A percentile compares a stretch with the other conserved stretches of the same genome.
These are phyloP conservation scores for Didymella pomorum DNA, from an alignment of 2,329 filamentous ascomycete genomes.

Conservation along the genomic window DNA sequence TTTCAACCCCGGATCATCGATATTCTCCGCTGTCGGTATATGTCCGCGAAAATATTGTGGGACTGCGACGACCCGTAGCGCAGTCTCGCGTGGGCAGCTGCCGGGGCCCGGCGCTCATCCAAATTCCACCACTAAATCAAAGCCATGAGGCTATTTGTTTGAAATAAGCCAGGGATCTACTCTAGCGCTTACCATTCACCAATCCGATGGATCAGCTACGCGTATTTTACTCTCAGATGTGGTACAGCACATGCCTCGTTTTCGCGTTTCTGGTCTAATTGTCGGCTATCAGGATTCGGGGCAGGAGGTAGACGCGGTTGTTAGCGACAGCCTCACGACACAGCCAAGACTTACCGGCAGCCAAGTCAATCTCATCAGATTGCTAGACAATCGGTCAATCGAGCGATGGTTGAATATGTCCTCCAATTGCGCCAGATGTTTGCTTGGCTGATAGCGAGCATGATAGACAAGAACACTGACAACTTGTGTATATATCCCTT, in stretches of 20 bases:
- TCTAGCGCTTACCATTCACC: neutral
- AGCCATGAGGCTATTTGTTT: neutral
- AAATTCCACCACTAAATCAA: slow-evolving; percentile 8
- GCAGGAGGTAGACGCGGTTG: neutral
- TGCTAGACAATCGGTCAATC: slow-evolving; percentile 2
- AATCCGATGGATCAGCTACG: neutral
- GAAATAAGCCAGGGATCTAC: neutral
- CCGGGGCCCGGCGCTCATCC: neutral
- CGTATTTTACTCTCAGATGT: neutral
- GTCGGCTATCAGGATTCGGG: neutral
- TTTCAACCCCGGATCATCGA: slow-evolving; percentile 4
- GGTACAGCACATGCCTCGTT: neutral
- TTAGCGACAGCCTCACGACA: neutral
- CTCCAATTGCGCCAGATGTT: slow-evolving; percentile 5
- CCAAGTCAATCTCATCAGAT: slow-evolving; percentile 6
- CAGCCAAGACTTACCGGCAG: slow-evolving; percentile 7
- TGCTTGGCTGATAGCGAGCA: neutral
- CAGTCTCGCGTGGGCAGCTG: neutral
- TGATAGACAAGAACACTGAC: neutral
- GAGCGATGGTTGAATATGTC: slow-evolving; percentile 8
- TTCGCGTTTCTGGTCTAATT: neutral
- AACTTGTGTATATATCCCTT: neutral
- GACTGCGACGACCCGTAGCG: neutral
- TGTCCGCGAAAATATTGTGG: neutral
- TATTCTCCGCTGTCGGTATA: slow-evolving; percentile 10